Conservation (phyloP, 1,139 yeast genomes). For the Taphrina flavorubra region DNA sequence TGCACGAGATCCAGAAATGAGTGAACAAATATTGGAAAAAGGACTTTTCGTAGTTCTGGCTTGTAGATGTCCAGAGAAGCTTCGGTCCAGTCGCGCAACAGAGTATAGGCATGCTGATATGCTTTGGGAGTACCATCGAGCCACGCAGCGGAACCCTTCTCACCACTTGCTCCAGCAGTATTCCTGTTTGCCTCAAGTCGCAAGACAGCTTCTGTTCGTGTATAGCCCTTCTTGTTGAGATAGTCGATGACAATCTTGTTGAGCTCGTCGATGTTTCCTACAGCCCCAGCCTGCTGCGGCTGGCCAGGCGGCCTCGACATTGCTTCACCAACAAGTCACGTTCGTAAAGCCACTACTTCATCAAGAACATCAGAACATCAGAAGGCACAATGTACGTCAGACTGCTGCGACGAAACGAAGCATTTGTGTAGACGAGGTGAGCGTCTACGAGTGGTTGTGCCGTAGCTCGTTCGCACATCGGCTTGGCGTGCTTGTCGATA, state of each 20-base stretch:
- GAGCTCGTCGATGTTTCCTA: conserved; percentile 58
- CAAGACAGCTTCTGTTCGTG: conserved; percentile 90
- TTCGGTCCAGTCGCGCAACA: conserved; percentile 87
- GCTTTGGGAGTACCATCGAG: conserved; percentile 64
- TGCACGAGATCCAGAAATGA: conserved; percentile 71
- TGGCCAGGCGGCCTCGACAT: conserved; percentile 40
- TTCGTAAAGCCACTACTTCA: neutral
- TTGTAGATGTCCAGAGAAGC: conserved; percentile 83
- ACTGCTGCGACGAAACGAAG: too few relatives aligned
- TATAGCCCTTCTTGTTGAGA: conserved; percentile 89
- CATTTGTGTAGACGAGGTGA: neutral
- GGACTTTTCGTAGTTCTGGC: conserved; percentile 80
- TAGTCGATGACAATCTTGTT: conserved; percentile 91
- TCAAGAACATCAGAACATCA: neutral
- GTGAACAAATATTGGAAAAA: conserved; percentile 91
- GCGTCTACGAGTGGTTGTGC: neutral
- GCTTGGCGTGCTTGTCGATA: neutral
- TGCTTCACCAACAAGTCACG: neutral
- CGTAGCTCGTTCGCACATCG: conserved; percentile 1
- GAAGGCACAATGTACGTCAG: too few relatives aligned
- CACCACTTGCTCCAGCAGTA: conserved; percentile 44
- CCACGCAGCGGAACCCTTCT: conserved; percentile 48
- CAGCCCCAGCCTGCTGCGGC: conserved; percentile 31
- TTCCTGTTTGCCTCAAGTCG: conserved; percentile 67
- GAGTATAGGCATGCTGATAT: conserved; percentile 76